Evolutionary conservation across 306 rosid genomes (phyloP).

Genomic region (Vigna radiata): DNA sequence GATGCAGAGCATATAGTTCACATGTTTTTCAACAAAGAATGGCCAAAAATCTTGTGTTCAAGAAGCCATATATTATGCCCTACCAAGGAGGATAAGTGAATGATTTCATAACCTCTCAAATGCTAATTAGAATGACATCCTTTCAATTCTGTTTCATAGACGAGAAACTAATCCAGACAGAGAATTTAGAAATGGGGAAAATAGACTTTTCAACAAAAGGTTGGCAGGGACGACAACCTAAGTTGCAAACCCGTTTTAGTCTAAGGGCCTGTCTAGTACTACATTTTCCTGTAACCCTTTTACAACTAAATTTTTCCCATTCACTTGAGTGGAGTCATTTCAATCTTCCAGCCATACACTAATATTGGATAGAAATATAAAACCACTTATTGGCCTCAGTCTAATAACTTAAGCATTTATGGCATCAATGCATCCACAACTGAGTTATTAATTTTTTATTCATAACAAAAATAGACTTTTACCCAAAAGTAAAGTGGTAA

Average conservation of each 20-base stretch:
- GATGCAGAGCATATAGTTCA: background rate
- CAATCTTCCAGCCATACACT: background rate
- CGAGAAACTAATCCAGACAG: background rate
- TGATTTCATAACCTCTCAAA: constrained; percentile 6
- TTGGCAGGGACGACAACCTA: background rate
- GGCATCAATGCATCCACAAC: background rate
- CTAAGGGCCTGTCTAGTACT: no score
- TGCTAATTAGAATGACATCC: background rate
- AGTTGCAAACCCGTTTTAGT: background rate
- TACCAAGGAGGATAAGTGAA: no score
- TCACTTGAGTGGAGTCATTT: background rate
- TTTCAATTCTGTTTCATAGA: background rate
- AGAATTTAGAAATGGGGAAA: background rate
- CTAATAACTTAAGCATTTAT: background rate
- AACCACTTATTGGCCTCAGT: background rate
- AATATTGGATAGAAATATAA: background rate
- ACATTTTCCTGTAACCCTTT: constrained; percentile 12
- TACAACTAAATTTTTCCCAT: background rate
- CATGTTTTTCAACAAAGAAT: constrained; percentile 10
- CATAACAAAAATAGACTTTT: constrained; percentile 9
- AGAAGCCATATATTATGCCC: constrained; percentile 3
- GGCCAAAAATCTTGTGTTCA: background rate
- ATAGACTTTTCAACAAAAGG: background rate
- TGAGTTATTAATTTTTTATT: background rate
- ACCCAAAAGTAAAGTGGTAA: background rate